Conservation (phyloP, 2,329 filamentous ascomycete species). For the Leptographium radiaticola region DNA sequence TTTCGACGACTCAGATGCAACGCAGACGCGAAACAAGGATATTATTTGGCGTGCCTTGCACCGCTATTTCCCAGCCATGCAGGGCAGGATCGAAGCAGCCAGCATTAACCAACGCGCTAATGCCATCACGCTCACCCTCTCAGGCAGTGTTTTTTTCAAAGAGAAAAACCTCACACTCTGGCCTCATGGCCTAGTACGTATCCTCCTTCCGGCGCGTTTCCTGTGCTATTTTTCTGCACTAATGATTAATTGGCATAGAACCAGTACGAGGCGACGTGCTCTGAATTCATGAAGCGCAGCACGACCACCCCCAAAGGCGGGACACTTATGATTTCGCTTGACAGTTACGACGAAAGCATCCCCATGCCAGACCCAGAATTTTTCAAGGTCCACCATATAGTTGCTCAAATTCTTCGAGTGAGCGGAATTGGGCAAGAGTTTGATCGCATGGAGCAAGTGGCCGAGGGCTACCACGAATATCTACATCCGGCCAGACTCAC, state of each 20-base stretch:
- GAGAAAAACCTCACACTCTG: neutral
- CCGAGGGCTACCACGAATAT: neutral
- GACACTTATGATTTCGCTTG: neutral
- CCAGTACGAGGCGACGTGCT: neutral
- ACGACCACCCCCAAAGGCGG: neutral
- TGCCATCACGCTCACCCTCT: neutral
- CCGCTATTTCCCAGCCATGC: slow-evolving; percentile 5
- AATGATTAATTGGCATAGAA: neutral
- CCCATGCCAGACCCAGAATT: slow-evolving; percentile 1
- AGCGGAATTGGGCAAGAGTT: slow-evolving; percentile 2
- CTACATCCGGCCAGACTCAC: neutral
- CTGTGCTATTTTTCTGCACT: neutral
- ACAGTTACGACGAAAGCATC: neutral
- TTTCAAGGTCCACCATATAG: neutral
- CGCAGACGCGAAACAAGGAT: neutral
- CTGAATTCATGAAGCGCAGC: neutral
- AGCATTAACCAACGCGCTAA: slow-evolving; percentile 5
- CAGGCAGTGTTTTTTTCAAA: neutral
- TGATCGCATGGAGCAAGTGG: neutral
- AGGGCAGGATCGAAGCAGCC: neutral
- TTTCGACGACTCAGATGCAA: neutral
- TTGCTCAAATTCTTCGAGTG: neutral
- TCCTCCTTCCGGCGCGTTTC: neutral
- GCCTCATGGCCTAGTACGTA: neutral
- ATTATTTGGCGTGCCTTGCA: slow-evolving; percentile 2